Percentiles rank a stretch among this genome's conserved stretches.
These are phyloP conservation scores for Tetracladium setigerum DNA, from an alignment of 495 filamentous ascomycete species.

Conservation along the genomic window DNA sequence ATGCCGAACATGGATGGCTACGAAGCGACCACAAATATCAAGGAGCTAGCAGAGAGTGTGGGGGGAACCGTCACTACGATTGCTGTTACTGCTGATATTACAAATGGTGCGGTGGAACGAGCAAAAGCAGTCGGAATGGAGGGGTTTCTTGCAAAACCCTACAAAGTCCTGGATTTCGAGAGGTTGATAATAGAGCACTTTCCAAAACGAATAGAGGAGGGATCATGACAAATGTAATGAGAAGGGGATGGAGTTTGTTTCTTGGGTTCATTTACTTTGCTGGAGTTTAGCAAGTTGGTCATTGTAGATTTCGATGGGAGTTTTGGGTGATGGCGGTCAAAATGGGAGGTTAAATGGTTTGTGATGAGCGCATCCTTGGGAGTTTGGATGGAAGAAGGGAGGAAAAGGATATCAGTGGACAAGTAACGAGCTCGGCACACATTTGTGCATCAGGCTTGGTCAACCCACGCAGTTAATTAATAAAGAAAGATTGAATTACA, in stretches of 20 bases:
- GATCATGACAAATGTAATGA: not conserved
- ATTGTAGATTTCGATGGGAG: too few species aligned
- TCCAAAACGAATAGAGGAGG: not conserved
- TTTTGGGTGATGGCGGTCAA: too few species aligned
- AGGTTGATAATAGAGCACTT: slow-evolving; percentile 59
- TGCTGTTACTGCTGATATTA: slow-evolving; percentile 74
- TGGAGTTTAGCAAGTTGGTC: too few species aligned
- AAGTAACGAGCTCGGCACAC: too few species aligned
- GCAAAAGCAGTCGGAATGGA: slow-evolving; percentile 64
- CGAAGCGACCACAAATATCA: slow-evolving; percentile 60
- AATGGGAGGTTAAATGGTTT: slow-evolving; percentile 5
- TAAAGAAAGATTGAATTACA: too few species aligned
- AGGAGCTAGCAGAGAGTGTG: slow-evolving; percentile 36
- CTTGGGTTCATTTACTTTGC: not conserved
- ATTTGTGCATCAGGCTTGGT: too few species aligned
- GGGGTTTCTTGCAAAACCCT: slow-evolving; percentile 75
- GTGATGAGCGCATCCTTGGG: too few species aligned
- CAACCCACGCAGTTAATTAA: too few species aligned
- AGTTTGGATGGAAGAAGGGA: not conserved
- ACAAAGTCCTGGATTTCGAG: slow-evolving; percentile 65
- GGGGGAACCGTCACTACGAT: slow-evolving; percentile 37
- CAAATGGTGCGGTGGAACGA: slow-evolving; percentile 53
- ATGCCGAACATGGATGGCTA: slow-evolving; percentile 83
- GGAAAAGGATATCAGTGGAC: too few species aligned
- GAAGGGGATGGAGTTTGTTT: slow-evolving; percentile 9